Percentiles rank a stretch among this genome's conserved stretches.
phyloP scores from a whole-genome alignment of 2,329 filamentous ascomycete species.

The Botrytis elliptica region DNA sequence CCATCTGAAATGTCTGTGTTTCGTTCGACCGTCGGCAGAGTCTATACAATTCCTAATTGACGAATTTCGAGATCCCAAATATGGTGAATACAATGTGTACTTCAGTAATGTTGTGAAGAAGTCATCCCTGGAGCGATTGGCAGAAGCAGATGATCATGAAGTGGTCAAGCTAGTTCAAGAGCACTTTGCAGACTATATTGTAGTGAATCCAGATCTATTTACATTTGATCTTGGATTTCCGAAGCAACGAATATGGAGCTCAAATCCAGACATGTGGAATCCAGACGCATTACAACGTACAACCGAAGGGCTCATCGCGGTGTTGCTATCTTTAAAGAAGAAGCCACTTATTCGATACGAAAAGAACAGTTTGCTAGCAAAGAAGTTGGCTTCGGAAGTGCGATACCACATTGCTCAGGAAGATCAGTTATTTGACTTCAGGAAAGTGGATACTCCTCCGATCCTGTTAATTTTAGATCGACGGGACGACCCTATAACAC shows the following conservation, averaged over 20 bases:
- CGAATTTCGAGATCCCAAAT: conserved; percentile 92
- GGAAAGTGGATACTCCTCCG: conserved; percentile 89
- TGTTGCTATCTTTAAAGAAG: conserved; percentile 90
- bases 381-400: conserved; percentile 90
- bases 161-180: conserved; percentile 93
- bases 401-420: conserved; percentile 93
- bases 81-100: conserved; percentile 95
- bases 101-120: conserved; percentile 99
- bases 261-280: conserved; percentile 84
- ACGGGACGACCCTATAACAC: conserved; percentile 91
- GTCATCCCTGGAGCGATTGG: conserved; percentile 87
- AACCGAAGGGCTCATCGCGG: conserved; percentile 81
- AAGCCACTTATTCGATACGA: conserved; percentile 92
- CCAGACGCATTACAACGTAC: conserved; percentile 81
- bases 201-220: conserved; percentile 92
- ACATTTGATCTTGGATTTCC: conserved; percentile 73
- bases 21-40: conserved; percentile 86
- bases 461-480: conserved; percentile 89
- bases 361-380: conserved; percentile 84
- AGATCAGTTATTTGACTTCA: conserved; percentile 93
- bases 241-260: conserved; percentile 75
- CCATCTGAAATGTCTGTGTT: conserved; percentile 88
- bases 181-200: conserved; percentile 93
- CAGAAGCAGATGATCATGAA: conserved; percentile 96
- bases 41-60: conserved; percentile 94